phyloP scores from a whole-genome alignment of 1,139 yeast genomes.

The Suhomyces panamericanus region DNA sequence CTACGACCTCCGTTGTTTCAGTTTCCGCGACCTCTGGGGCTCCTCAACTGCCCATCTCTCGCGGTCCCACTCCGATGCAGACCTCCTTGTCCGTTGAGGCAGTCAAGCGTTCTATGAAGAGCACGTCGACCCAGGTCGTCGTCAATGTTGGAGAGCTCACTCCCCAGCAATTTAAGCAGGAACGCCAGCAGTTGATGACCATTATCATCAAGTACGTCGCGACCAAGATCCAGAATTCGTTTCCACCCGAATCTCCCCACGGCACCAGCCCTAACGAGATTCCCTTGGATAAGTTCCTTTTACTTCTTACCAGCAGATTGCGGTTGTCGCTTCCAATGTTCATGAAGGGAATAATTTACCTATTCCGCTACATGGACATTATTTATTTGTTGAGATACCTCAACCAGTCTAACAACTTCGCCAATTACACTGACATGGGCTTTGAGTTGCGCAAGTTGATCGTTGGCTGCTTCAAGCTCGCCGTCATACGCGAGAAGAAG shows the following conservation, averaged over 20 bases:
- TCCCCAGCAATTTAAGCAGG: slow-evolving; percentile 16
- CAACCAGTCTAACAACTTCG: slow-evolving; percentile 48
- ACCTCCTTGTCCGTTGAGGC: slow-evolving; percentile 18
- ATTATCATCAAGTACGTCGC: slow-evolving; percentile 47
- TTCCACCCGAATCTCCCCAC: slow-evolving; percentile 41
- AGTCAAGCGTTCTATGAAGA: slow-evolving; percentile 19
- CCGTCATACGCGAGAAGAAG: slow-evolving; percentile 35
- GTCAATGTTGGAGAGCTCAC: slow-evolving; percentile 5
- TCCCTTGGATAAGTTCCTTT: slow-evolving; percentile 44
- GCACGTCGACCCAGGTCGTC: not conserved
- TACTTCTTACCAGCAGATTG: slow-evolving; percentile 41
- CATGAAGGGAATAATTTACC: slow-evolving; percentile 45
- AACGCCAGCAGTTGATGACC: slow-evolving; percentile 41
- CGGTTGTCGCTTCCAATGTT: slow-evolving; percentile 39
- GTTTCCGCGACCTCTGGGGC: not conserved
- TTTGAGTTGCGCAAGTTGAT: slow-evolving; percentile 46
- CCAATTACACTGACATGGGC: slow-evolving; percentile 42
- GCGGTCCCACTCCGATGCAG: slow-evolving; percentile 11
- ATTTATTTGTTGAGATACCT: slow-evolving; percentile 48
- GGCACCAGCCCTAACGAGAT: slow-evolving; percentile 30
- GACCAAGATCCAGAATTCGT: slow-evolving; percentile 46
- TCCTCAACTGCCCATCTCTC: slow-evolving; percentile 8
- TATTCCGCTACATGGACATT: slow-evolving; percentile 52
- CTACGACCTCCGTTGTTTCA: not conserved
- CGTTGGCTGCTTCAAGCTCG: slow-evolving; percentile 46